phyloP scores from a whole-genome alignment of 1,139 yeast species.

The Pneumocystis carinii region DNA sequence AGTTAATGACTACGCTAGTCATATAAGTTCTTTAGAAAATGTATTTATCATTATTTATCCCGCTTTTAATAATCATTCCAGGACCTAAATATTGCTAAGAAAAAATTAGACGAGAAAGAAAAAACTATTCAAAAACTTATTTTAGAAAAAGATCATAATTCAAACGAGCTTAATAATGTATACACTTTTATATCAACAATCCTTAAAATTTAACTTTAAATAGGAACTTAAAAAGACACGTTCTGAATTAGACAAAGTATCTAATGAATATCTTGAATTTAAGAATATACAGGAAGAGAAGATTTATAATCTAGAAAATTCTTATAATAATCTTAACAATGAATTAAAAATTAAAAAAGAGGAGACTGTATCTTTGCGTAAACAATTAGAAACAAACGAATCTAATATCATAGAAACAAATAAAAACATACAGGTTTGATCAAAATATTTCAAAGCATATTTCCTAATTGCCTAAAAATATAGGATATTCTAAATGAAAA shows the following conservation, averaged over 20 bases:
- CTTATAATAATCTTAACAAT: not conserved
- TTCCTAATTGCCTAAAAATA: not conserved
- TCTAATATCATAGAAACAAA: not conserved
- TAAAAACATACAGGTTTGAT: not conserved
- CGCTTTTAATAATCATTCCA: not conserved
- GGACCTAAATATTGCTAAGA: not conserved
- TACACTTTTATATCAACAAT: not conserved
- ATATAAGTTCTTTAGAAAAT: not conserved
- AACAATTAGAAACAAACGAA: not conserved
- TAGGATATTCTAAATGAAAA: not conserved
- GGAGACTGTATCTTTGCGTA: not conserved
- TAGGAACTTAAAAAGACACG: not conserved
- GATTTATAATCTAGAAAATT: not conserved
- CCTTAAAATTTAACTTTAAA: not conserved
- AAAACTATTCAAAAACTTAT: not conserved
- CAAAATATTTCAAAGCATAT: not conserved
- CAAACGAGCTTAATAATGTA: not conserved
- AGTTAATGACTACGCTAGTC: not conserved
- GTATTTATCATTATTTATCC: not conserved
- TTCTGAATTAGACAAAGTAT: not conserved
- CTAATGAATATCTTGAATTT: not conserved
- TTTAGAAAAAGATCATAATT: not conserved
- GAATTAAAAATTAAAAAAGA: not conserved
- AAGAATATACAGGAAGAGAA: not conserved
- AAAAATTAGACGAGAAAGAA: not conserved